A percentile compares a stretch with the other conserved stretches of the same genome.
Evolutionary conservation across 768 basidiomycete species (phyloP).

Genomic region (Tulasnella sp.): DNA sequence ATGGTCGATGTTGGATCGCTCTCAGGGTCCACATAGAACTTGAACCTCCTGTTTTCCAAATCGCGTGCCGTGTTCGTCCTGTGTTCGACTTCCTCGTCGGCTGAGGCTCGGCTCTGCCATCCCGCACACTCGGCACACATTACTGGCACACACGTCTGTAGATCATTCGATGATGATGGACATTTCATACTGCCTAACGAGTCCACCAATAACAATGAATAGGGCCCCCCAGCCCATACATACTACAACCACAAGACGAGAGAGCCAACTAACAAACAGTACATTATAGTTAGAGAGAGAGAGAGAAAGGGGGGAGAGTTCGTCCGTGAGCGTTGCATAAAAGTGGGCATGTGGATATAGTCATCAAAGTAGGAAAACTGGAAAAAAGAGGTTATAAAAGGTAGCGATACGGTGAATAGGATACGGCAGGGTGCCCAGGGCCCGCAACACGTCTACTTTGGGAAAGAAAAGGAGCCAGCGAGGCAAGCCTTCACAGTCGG

Average conservation of each 20-base stretch:
- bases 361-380: neutral
- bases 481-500: neutral
- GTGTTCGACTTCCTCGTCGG: too few relatives aligned
- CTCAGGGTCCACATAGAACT: neutral
- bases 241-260: neutral
- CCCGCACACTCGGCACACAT: neutral
- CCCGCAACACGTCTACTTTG: neutral
- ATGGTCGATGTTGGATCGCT: neutral
- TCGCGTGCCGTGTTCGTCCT: neutral
- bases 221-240: neutral
- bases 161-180: neutral
- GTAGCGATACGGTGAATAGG: neutral
- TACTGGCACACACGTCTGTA: neutral
- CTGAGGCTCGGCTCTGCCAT: neutral
- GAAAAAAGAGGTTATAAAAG: neutral
- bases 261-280: constrained; percentile 2
- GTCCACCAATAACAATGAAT: neutral
- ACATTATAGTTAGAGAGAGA: constrained; percentile 1
- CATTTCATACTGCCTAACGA: neutral
- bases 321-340: constrained; percentile 8
- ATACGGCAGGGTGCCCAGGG: neutral
- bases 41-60: neutral
- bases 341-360: neutral
- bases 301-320: neutral
- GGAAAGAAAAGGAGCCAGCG: neutral